Conservation (phyloP, 768 basidiomycete genomes). For the Mycena sanguinolenta region DNA sequence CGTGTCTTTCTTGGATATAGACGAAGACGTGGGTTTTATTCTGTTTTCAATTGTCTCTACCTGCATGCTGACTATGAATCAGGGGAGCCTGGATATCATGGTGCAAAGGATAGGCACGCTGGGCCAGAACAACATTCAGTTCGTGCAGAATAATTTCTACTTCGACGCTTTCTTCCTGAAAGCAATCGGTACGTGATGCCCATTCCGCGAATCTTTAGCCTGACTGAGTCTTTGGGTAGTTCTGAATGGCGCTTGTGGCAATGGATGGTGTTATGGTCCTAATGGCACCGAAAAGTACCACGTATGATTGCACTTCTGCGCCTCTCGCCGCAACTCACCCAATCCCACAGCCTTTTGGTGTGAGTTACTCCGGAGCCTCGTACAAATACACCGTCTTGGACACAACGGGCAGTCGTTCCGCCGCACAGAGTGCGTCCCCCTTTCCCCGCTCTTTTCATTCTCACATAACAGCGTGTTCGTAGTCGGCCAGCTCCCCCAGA, state of each 20-base stretch:
- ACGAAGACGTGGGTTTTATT: constrained; percentile 86
- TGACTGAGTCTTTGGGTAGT: constrained; percentile 58
- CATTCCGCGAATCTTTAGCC: not conserved
- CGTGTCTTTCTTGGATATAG: constrained; percentile 89
- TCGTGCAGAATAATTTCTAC: constrained; percentile 97
- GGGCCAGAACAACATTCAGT: constrained; percentile 72
- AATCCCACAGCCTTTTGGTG: constrained; percentile 83
- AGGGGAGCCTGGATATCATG: constrained; percentile 94
- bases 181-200: constrained; percentile 78
- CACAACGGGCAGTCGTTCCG: constrained; percentile 87
- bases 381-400: constrained; percentile 98
- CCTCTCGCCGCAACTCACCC: not conserved
- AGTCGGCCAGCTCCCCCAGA: constrained; percentile 95
- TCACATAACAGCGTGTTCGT: constrained; percentile 20
- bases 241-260: constrained; percentile 92
- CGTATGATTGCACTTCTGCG: constrained; percentile 57
- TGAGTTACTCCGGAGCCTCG: constrained; percentile 93
- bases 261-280: constrained; percentile 77
- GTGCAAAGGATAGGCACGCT: constrained; percentile 85
- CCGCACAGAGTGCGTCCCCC: constrained; percentile 80
- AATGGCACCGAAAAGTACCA: constrained; percentile 78
- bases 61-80: constrained; percentile 7
- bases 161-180: constrained; percentile 99
- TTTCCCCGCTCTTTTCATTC: not conserved
- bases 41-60: not conserved